Percentiles rank a stretch among this genome's conserved stretches.
These are phyloP conservation scores for Wickerhamomyces sp. DNA, from an alignment of 1,139 yeast genomes.

Conservation along the genomic window DNA sequence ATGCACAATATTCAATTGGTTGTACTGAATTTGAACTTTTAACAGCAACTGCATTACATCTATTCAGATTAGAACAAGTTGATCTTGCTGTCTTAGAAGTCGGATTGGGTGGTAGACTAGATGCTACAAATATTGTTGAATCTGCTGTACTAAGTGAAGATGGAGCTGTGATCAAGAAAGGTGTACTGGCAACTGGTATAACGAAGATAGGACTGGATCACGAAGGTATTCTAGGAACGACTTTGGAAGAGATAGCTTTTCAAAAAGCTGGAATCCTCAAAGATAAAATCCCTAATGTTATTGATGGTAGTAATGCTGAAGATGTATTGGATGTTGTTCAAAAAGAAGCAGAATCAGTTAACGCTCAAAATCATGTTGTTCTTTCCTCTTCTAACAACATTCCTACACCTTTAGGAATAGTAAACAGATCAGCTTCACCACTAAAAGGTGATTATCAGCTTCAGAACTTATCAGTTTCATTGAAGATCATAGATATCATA, in stretches of 20 bases:
- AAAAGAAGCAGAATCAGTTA: slow-evolving; percentile 17
- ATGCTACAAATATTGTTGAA: slow-evolving; percentile 73
- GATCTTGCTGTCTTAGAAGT: slow-evolving; percentile 81
- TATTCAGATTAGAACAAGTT: slow-evolving; percentile 56
- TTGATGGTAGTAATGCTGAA: slow-evolving; percentile 62
- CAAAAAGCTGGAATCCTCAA: slow-evolving; percentile 88
- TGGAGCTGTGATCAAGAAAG: slow-evolving; percentile 23
- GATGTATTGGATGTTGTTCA: slow-evolving; percentile 44
- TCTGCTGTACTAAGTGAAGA: slow-evolving; percentile 10
- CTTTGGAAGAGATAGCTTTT: slow-evolving; percentile 57
- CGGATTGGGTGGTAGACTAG: slow-evolving; percentile 85
- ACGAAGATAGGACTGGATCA: slow-evolving; percentile 87
- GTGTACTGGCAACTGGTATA: slow-evolving; percentile 65
- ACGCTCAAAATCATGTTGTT: slow-evolving; percentile 9
- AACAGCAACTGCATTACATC: slow-evolving; percentile 78
- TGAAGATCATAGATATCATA: slow-evolving; percentile 47
- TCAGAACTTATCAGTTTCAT: slow-evolving; percentile 65
- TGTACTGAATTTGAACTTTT: slow-evolving; percentile 86
- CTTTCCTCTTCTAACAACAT: slow-evolving; percentile 8
- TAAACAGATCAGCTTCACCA: slow-evolving; percentile 39
- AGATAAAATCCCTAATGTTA: slow-evolving; percentile 52
- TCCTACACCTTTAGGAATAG: slow-evolving; percentile 23
- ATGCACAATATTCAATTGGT: slow-evolving; percentile 39
- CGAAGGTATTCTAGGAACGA: slow-evolving; percentile 65
- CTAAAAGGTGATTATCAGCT: slow-evolving; percentile 69